These are phyloP conservation scores for Golubevia sp. DNA, from an alignment of 1,284 basidiomycete species.

Conservation along the genomic window DNA sequence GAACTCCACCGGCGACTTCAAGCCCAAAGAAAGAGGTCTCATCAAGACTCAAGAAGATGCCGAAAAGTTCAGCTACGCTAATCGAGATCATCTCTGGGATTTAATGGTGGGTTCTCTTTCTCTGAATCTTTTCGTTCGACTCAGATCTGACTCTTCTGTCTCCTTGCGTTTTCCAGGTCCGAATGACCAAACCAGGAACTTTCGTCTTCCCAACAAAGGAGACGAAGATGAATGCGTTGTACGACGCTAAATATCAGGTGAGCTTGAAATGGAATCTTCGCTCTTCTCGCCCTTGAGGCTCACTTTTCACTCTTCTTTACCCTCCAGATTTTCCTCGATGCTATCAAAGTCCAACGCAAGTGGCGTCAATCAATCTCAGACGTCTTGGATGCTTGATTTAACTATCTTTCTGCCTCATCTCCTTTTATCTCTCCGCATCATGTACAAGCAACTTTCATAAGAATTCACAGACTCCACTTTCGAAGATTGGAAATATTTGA, in stretches of 20 bases:
- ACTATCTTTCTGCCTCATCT: no score
- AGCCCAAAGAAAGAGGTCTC: constrained; percentile 28
- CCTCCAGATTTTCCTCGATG: constrained; percentile 78
- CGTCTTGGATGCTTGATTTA: no score
- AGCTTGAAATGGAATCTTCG: neutral
- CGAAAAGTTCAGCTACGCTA: constrained; percentile 66
- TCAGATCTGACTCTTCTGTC: neutral
- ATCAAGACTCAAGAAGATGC: constrained; percentile 64
- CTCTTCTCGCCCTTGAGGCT: no score
- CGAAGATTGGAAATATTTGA: no score
- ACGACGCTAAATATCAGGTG: constrained; percentile 81
- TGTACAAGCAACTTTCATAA: no score
- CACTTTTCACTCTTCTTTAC: neutral
- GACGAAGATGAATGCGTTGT: constrained; percentile 71
- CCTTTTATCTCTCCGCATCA: no score
- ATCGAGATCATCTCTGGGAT: constrained; percentile 79
- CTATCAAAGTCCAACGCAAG: constrained; percentile 81
- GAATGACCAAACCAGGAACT: constrained; percentile 86
- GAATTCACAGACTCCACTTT: no score
- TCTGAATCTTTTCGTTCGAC: neutral
- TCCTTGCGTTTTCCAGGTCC: constrained; percentile 66
- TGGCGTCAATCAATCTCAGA: no score
- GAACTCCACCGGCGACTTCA: constrained; percentile 27
- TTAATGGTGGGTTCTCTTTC: constrained; percentile 75
- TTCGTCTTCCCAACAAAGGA: constrained; percentile 73